Conservation (phyloP, 805 yeast species). For the Saturnispora mendoncae region DNA sequence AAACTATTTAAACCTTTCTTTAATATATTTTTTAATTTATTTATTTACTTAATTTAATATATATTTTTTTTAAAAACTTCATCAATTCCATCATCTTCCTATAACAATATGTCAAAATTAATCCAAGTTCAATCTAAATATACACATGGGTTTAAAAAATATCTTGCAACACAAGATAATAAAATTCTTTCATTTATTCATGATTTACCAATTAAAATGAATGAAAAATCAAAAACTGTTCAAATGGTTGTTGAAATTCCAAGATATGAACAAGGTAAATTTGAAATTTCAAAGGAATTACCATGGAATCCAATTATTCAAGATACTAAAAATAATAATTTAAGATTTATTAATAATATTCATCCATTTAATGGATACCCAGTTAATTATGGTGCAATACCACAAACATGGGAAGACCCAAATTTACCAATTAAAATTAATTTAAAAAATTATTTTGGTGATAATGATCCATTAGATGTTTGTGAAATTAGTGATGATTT, state of each 20-base stretch:
- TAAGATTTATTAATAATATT: constrained; percentile 67
- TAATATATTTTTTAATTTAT: too few relatives aligned
- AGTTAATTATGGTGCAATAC: constrained; percentile 81
- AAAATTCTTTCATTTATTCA: constrained; percentile 51
- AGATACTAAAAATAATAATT: constrained; percentile 59
- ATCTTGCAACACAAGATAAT: constrained; percentile 21
- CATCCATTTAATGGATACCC: constrained; percentile 82
- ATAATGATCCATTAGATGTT: constrained; percentile 91
- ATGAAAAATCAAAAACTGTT: constrained; percentile 35
- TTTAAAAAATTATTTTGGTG: constrained; percentile 46
- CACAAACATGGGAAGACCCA: constrained; percentile 98
- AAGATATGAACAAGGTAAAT: constrained; percentile 75
- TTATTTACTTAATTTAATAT: too few relatives aligned
- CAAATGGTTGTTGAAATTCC: constrained; percentile 72
- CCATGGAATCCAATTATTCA: constrained; percentile 72
- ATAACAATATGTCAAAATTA: background rate
- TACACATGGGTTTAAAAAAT: constrained; percentile 34
- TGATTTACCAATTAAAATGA: constrained; percentile 53
- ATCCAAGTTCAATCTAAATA: constrained; percentile 31
- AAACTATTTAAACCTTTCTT: too few relatives aligned
- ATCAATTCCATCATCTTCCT: too few relatives aligned
- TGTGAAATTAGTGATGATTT: constrained; percentile 54
- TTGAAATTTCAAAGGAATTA: constrained; percentile 56
- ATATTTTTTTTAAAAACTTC: background rate
- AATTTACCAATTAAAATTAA: constrained; percentile 25